Percentiles rank a stretch among this genome's conserved stretches.
These are phyloP conservation scores for Coprinopsis strossmayeri DNA, from an alignment of 768 basidiomycete species.

Conservation along the genomic window DNA sequence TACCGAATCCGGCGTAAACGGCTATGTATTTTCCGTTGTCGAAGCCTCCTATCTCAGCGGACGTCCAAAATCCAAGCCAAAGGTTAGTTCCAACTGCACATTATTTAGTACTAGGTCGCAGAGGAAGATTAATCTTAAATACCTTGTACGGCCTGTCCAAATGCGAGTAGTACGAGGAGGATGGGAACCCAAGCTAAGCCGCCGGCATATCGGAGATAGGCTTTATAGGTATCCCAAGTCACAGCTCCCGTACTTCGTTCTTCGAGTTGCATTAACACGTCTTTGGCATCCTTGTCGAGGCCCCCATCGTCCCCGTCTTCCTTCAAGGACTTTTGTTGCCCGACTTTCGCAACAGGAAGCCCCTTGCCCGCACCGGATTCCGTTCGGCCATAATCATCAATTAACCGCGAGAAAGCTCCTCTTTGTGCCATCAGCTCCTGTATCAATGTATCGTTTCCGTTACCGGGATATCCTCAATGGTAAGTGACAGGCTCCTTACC, in stretches of 20 bases:
- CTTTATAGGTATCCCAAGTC: conserved; percentile 37
- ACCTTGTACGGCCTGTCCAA: conserved; percentile 50
- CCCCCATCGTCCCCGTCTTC: conserved; percentile 9
- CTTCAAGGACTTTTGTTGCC: conserved; percentile 7
- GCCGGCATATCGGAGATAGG: conserved; percentile 43
- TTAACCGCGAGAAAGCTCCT: conserved; percentile 41
- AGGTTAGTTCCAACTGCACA: conserved; percentile 55
- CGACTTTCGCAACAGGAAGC: background rate
- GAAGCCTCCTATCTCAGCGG: conserved; percentile 43
- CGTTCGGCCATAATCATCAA: conserved; percentile 52
- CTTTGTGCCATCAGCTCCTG: conserved; percentile 40
- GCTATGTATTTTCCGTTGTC: conserved; percentile 61
- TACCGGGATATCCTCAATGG: background rate
- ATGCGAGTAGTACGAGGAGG: conserved; percentile 34
- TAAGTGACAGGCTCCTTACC: conserved; percentile 24
- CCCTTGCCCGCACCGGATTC: conserved; percentile 14
- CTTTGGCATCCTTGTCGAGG: conserved; percentile 18
- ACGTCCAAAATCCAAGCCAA: conserved; percentile 70
- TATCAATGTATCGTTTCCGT: background rate
- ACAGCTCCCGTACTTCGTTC: conserved; percentile 53
- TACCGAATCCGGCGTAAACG: conserved; percentile 40
- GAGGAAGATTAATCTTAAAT: background rate
- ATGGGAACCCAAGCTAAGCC: conserved; percentile 43
- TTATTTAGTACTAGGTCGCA: too few relatives aligned
- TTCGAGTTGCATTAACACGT: conserved; percentile 44